Evolutionary conservation across 208 protist genomes (phyloP).

Genomic region (Zelonia costaricensis): DNA sequence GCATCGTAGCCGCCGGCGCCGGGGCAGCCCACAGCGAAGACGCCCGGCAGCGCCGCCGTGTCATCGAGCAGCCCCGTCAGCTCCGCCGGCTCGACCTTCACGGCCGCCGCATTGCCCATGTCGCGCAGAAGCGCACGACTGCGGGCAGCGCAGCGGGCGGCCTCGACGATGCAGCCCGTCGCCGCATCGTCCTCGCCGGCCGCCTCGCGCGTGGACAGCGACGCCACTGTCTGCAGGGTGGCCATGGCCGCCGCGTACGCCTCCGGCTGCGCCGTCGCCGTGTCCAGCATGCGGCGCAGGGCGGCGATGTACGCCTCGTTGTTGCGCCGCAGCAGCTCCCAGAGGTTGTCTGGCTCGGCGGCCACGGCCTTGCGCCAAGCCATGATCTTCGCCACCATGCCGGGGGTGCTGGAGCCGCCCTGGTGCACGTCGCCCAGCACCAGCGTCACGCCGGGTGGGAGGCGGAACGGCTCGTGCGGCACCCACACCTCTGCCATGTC

Average conservation of each 20-base stretch:
- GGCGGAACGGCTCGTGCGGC: slow-evolving; percentile 55
- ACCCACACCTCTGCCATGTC: slow-evolving; percentile 70
- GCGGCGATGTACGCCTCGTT: slow-evolving; percentile 74
- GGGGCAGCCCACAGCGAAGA: slow-evolving; percentile 93
- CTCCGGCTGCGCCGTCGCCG: slow-evolving; percentile 16
- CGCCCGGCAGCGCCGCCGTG: slow-evolving; percentile 82
- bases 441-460: slow-evolving; percentile 84
- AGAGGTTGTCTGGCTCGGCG: slow-evolving; percentile 47
- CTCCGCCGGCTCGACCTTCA: slow-evolving; percentile 88
- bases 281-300: slow-evolving; percentile 44
- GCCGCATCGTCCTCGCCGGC: slow-evolving; percentile 13
- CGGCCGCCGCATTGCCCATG: slow-evolving; percentile 82
- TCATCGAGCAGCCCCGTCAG: slow-evolving; percentile 83
- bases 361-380: slow-evolving; percentile 78
- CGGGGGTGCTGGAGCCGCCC: slow-evolving; percentile 93
- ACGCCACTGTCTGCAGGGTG: slow-evolving; percentile 16
- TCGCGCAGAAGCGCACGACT: slow-evolving; percentile 58
- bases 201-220: neutral
- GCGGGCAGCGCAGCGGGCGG: slow-evolving; percentile 35
- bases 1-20: slow-evolving; percentile 95
- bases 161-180: slow-evolving; percentile 46
- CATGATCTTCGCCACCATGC: slow-evolving; percentile 95
- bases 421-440: slow-evolving; percentile 90
- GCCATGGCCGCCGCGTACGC: slow-evolving; percentile 33
- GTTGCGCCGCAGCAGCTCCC: slow-evolving; percentile 59